Base-by-base conservation (phyloP, 2,329 filamentous ascomycete species). In the Elsinoe ampelina region DNA sequence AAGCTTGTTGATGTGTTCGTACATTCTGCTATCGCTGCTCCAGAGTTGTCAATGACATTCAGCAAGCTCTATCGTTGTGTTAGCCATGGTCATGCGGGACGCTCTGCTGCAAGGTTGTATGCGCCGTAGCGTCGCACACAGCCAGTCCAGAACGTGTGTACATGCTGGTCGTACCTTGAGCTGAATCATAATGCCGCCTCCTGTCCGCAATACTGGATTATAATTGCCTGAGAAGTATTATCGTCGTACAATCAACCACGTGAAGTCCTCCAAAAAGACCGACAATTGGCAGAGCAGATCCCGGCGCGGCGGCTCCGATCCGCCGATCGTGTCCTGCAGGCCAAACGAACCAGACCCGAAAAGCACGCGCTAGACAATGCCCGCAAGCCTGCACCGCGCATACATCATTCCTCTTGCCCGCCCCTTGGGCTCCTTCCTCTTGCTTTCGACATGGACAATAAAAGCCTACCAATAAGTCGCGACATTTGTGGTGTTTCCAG, bases 1-100 rank as follows among this genome's bases (percentile, higher is more conserved):
- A 39, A 11, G 48, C 19, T 20, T 11, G 12, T 11, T n/a, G 13
- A n/a, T 2, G 10, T 12, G 2, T 38, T 17, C 48, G 48, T 26
- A 52, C 93, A 98, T 77, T 98, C 93, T 75, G 97, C 93, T 64
- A 98, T 80, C 66, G 93, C 91, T 65, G 93, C 93, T 71, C 93
- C 93, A 63, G 93, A 97, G 79, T 96, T 98, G 85, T 98, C 93
- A 83, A 98, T 97, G 85, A 93, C 97, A 76, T 93, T 96, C 67
- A 98, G 82, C 83, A 98, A 89, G 71, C 91, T 87, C 93, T 96
- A 64, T 34, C 43, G 20, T 8, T n/a, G 4, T 38, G 38, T 50
- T 35, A 54, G 39, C 35, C n/a, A 5, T 17, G 20, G 19, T 30
- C 30, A 15, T 26, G 26, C 8, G 26, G 20, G 19, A 11, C 12